phyloP scores from a whole-genome alignment of 495 filamentous ascomycete genomes.

The Trichocladium antarcticum region DNA sequence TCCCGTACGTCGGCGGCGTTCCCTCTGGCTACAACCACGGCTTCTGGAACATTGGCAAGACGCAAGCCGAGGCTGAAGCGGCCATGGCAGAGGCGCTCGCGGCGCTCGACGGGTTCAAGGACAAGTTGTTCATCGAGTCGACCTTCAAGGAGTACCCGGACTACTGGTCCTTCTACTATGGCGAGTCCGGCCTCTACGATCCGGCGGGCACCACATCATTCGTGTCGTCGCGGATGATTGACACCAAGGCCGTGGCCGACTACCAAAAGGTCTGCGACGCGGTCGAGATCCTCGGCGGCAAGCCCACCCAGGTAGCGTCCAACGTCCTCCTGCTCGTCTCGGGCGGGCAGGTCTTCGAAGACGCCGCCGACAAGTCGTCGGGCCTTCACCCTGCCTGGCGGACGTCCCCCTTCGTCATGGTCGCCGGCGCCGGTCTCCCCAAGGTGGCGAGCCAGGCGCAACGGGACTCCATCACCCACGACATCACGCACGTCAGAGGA shows the following conservation, averaged over 20 bases:
- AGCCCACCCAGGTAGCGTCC: background rate
- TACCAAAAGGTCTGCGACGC: background rate
- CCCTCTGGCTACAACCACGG: slow-evolving; percentile 5
- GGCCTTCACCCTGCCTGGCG: slow-evolving; percentile 9
- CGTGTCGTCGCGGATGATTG: slow-evolving; percentile 1
- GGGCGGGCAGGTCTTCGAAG: slow-evolving; percentile 4
- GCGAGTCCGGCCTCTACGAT: slow-evolving; percentile 4
- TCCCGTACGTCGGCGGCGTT: background rate
- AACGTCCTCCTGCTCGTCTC: slow-evolving; percentile 9
- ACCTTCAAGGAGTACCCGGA: slow-evolving; percentile 3
- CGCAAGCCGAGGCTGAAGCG: background rate
- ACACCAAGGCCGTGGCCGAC: slow-evolving; percentile 1
- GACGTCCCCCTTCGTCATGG: background rate
- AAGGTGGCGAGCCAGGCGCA: background rate
- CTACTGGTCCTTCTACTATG: slow-evolving; percentile 11
- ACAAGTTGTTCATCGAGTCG: slow-evolving; percentile 1
- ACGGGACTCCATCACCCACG: background rate
- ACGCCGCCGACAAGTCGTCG: slow-evolving; percentile 1
- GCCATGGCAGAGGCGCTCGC: background rate
- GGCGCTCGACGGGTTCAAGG: slow-evolving; percentile 1
- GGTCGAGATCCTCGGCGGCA: slow-evolving; percentile 2
- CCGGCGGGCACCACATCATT: slow-evolving; percentile 1
- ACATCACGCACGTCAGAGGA: slow-evolving; percentile 1
- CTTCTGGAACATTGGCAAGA: slow-evolving; percentile 5
- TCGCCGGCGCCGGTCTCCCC: slow-evolving; percentile 2